Percentiles rank a stretch among this genome's conserved stretches.
Conservation (phyloP, 2,329 filamentous ascomycete species). For the Diaporthe helianthi region DNA sequence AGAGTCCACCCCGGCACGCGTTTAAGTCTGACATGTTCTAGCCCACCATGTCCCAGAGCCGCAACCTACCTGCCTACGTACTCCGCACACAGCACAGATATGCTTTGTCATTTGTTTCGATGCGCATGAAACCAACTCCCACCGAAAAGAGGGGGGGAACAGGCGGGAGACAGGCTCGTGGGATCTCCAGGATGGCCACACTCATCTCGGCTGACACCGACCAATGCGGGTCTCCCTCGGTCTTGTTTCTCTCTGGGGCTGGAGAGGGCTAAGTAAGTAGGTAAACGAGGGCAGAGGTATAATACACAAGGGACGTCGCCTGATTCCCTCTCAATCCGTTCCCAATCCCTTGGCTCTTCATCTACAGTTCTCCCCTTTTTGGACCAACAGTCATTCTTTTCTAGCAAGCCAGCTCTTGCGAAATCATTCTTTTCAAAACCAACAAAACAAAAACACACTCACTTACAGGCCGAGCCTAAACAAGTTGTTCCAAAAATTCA, state of each 20-base stretch:
- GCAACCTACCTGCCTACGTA: background rate
- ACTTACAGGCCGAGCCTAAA: constrained; percentile 34
- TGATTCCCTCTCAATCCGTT: background rate
- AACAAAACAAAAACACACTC: constrained; percentile 25
- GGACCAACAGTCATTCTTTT: constrained; percentile 35
- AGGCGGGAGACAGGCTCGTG: background rate
- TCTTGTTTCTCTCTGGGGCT: background rate
- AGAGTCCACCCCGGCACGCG: constrained; percentile 12
- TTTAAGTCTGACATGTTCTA: constrained; percentile 23
- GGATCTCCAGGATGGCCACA: constrained; percentile 3
- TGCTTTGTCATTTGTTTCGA: constrained; percentile 21
- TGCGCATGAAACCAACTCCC: constrained; percentile 20
- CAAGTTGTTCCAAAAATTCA: constrained; percentile 25
- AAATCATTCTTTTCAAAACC: constrained; percentile 20
- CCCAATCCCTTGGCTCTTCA: background rate
- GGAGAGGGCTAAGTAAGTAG: background rate
- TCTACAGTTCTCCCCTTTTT: constrained; percentile 29
- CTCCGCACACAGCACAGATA: too few relatives aligned
- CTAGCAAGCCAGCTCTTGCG: constrained; percentile 35
- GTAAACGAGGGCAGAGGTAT: background rate
- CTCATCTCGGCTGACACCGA: constrained; percentile 34
- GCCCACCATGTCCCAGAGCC: constrained; percentile 8
- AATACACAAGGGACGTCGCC: constrained; percentile 27
- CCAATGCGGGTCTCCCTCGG: constrained; percentile 7
- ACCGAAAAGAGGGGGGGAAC: background rate